Conservation (phyloP, 2,329 filamentous ascomycete genomes). For the Epichloe amarillans region DNA sequence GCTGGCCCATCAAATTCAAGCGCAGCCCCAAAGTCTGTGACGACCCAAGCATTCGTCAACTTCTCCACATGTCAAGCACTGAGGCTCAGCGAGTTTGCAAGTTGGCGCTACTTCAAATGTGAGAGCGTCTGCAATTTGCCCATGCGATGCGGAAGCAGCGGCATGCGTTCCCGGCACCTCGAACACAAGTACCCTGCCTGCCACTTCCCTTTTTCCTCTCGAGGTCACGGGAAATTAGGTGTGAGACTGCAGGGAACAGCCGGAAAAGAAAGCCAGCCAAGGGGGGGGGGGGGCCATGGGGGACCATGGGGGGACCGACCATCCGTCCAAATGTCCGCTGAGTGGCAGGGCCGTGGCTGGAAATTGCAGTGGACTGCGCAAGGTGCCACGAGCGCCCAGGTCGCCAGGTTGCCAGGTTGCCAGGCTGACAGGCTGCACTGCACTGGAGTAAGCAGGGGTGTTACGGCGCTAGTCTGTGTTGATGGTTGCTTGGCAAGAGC, state of each 20-base stretch:
- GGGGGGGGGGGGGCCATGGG: background rate
- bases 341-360: constrained; percentile 2
- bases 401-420: background rate
- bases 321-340: background rate
- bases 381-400: constrained; percentile 1
- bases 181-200: no score
- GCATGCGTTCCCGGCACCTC: constrained; percentile 1
- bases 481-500: no score
- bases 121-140: background rate
- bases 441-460: background rate
- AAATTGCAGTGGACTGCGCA: constrained; percentile 6
- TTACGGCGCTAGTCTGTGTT: no score
- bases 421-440: background rate
- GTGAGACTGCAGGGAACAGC: background rate
- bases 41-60: background rate
- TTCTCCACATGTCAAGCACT: background rate
- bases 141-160: constrained; percentile 2
- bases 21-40: background rate
- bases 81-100: background rate
- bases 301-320: background rate
- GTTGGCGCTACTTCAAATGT: background rate
- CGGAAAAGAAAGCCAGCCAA: background rate
- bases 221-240: background rate
- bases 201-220: background rate
- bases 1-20: no score